These are phyloP conservation scores for Polytrichum commune DNA, from an alignment of 225 moss, liverwort and hornwort species.

Conservation along the genomic window DNA sequence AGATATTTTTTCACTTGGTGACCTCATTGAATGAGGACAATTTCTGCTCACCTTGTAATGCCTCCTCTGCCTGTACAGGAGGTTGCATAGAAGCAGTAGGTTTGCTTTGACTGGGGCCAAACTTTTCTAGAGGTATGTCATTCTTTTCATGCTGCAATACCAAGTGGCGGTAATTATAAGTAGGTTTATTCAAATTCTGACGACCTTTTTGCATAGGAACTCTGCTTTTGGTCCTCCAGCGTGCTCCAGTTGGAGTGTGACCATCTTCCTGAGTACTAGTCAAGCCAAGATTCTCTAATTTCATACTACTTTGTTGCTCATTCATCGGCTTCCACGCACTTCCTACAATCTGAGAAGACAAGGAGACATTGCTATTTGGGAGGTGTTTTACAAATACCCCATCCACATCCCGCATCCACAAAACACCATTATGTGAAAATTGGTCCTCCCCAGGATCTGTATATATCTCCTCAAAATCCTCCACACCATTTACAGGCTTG, in stretches of 20 bases:
- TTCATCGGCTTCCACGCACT: not conserved
- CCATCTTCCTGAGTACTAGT: not conserved
- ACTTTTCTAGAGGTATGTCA: slow-evolving; percentile 3
- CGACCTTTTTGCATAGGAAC: not conserved
- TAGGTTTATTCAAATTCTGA: not conserved
- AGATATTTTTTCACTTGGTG: not conserved
- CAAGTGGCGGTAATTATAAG: slow-evolving; percentile 11
- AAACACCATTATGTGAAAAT: slow-evolving; percentile 3
- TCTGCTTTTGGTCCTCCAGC: not conserved
- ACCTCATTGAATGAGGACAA: slow-evolving; percentile 1
- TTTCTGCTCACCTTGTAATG: not conserved
- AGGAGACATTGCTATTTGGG: not conserved
- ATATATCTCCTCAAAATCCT: not conserved
- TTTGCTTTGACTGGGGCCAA: not conserved
- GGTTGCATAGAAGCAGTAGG: not conserved
- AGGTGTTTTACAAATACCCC: slow-evolving; percentile 9
- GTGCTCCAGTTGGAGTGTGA: not conserved
- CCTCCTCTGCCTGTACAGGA: not conserved
- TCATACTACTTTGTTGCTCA: not conserved
- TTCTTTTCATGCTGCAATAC: slow-evolving; percentile 7
- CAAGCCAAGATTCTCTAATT: not conserved
- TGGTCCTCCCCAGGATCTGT: not conserved
- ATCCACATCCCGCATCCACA: slow-evolving; percentile 12
- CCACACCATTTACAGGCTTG: not conserved
- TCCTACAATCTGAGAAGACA: not conserved